Conservation (phyloP, 352 stramenopile genomes). For the Blastocystis sp. region DNA sequence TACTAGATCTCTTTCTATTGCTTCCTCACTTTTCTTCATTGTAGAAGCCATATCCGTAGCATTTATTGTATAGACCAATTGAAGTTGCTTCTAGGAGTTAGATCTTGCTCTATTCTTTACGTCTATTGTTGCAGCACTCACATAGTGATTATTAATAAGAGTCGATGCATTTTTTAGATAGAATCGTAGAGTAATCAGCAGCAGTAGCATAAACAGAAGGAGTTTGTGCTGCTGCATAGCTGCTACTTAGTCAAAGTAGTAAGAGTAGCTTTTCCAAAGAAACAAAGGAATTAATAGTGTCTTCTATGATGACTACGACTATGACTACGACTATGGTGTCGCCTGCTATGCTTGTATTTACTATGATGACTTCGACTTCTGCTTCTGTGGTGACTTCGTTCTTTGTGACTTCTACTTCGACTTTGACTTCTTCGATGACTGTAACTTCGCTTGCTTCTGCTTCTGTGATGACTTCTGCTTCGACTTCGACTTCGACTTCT, state of each 20-base stretch:
- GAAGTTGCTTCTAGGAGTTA: no score
- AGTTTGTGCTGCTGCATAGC: not conserved
- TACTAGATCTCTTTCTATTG: no score
- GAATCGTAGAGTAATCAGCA: not conserved
- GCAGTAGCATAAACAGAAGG: not conserved
- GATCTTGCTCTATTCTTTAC: no score
- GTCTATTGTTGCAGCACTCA: no score
- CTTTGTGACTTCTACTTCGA: not conserved
- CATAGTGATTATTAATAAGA: not conserved
- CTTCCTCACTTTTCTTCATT: no score
- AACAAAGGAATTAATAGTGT: constrained; percentile 1
- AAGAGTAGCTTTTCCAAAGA: not conserved
- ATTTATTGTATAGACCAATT: no score
- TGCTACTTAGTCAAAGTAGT: not conserved
- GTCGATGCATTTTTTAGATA: not conserved
- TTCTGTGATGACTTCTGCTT: not conserved
- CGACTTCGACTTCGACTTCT: not conserved
- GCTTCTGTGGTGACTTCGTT: constrained; percentile 4
- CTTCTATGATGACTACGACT: constrained; percentile 14
- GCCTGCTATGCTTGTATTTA: not conserved
- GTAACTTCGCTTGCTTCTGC: not conserved
- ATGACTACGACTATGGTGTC: constrained; percentile 33
- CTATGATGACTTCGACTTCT: not conserved
- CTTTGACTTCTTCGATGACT: not conserved
- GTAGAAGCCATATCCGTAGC: no score